phyloP scores from a whole-genome alignment of 192 early-diverging fungal species.

The Diversispora epigaea region DNA sequence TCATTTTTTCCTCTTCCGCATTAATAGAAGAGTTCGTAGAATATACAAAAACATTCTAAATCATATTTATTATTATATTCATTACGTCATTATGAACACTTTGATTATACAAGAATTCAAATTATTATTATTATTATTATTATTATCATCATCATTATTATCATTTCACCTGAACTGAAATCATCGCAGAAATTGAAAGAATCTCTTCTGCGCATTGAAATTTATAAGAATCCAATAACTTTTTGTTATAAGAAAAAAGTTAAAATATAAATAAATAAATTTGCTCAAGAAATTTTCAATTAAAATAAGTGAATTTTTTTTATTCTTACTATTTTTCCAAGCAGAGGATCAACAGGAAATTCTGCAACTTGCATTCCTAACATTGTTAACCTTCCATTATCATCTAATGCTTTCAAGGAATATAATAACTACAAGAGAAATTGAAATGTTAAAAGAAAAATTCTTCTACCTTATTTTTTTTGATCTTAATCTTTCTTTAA shows the following conservation, averaged over 20 bases:
- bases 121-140: no score
- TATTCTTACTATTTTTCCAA: slow-evolving; percentile 58
- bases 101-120: no score
- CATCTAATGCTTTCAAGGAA: slow-evolving; percentile 71
- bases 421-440: slow-evolving; percentile 54
- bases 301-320: background rate
- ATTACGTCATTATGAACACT: background rate
- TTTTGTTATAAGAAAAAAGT: background rate
- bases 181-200: slow-evolving; percentile 76
- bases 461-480: background rate
- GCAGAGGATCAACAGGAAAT: slow-evolving; percentile 71
- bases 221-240: slow-evolving; percentile 59
- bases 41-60: slow-evolving; percentile 50
- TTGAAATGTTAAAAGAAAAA: background rate
- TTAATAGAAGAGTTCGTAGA: slow-evolving; percentile 37
- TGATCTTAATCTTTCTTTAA: no score
- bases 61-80: background rate
- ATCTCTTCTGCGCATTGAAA: slow-evolving; percentile 74
- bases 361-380: slow-evolving; percentile 71
- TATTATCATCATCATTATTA: no score
- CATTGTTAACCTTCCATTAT: slow-evolving; percentile 66
- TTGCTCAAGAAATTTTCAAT: background rate
- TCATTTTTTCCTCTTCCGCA: slow-evolving; percentile 59
- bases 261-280: background rate
- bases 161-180: slow-evolving; percentile 64